phyloP scores from a whole-genome alignment of 768 basidiomycete genomes.

The Psilocybe azurescens region DNA sequence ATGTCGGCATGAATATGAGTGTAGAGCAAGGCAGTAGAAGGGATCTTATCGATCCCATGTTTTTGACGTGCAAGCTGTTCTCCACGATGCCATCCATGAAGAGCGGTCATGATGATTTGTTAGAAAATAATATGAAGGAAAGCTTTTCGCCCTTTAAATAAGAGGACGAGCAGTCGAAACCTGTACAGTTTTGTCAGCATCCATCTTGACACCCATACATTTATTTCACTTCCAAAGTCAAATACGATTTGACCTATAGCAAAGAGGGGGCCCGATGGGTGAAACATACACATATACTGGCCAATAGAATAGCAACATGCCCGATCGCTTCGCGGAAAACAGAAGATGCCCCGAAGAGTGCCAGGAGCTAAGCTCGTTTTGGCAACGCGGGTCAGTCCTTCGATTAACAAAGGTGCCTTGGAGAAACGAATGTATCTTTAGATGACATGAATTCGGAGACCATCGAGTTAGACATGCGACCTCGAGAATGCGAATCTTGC shows the following conservation, averaged over 20 bases:
- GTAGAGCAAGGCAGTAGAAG: slow-evolving; percentile 37
- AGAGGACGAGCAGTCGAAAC: background rate
- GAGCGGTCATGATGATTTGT: slow-evolving; percentile 25
- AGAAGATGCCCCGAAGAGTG: background rate
- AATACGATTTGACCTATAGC: background rate
- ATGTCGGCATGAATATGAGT: slow-evolving; percentile 49
- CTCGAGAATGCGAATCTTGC: too few relatives aligned
- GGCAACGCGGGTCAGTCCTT: background rate
- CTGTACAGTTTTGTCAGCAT: background rate
- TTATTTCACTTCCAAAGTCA: background rate
- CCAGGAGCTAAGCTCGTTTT: background rate
- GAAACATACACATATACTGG: background rate
- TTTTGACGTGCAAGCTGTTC: slow-evolving; percentile 55
- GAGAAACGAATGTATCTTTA: too few relatives aligned
- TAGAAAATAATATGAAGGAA: background rate
- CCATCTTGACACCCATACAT: background rate
- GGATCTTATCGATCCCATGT: slow-evolving; percentile 45
- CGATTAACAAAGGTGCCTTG: too few relatives aligned
- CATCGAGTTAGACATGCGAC: too few relatives aligned
- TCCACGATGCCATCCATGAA: slow-evolving; percentile 56
- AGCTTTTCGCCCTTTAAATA: background rate
- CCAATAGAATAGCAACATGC: background rate
- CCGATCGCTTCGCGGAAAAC: background rate
- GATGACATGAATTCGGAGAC: too few relatives aligned
- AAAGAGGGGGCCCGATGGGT: background rate